Base-by-base conservation (phyloP, 1,284 basidiomycete species). In the Inonotus obliquus region DNA sequence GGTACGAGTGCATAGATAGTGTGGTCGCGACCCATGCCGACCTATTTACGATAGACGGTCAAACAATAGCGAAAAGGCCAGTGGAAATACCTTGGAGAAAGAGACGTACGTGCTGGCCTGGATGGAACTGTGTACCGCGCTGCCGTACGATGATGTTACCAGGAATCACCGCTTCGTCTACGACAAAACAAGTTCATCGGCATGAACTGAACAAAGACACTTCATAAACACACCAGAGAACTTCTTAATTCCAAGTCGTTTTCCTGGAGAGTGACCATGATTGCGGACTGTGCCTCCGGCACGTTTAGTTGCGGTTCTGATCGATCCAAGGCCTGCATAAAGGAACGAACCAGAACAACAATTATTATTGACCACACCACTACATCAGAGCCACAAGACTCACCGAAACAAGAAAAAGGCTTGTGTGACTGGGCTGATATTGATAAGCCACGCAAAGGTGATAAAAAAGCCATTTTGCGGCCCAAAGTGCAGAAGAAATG, bases 91-190 rank as follows among this genome's bases (percentile, higher is more conserved):
- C n/a, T 66, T 65, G 61, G 51, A 61, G 56, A 17, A 11, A 39
- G 17, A 47, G 32, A 6, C 84, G 63, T 72, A 93, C 94, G 75
- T 97, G 87, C 74, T 94, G 92, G 1, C 94, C 95, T 1, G 96
- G 87, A 71, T 95, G 92, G 76, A 96, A 95, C 59, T 87, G 79
- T 1, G 89, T 87, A 10, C 96, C 96, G 65, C 96, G 83, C 75
- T 98, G 95, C 54, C 95, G 85, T 41, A 97, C 85, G 70, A 98
- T 91, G 68, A 98, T 96, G 76, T 96, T 92, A 53, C 96, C 95
- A 9, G 94, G 91, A 32, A 92, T 83, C 19, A 97, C 94, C 72
- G 81, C 84, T 75, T 97, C 86, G 72, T 96, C 94, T 91, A 66
- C 2, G 35, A 14, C 45, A 48, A 19, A 23, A 21, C 23, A 19